A percentile compares a stretch with the other conserved stretches of the same genome.
phyloP scores from a whole-genome alignment of 805 yeast species.

The Barnettozyma populi region DNA sequence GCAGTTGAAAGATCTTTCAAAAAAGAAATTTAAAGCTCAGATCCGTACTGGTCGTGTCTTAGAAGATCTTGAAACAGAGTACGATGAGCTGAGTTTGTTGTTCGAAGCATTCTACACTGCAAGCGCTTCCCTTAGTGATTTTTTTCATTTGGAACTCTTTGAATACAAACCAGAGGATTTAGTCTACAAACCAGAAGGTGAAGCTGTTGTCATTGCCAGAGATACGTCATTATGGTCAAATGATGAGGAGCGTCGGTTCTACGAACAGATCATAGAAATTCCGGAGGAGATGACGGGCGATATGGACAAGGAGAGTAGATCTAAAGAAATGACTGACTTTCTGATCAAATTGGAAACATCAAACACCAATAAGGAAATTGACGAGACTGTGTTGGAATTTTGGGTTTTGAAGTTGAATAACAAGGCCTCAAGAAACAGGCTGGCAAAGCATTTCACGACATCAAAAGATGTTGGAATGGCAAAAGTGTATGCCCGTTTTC shows the following conservation, averaged over 20 bases:
- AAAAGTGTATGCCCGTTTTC: conserved; percentile 56
- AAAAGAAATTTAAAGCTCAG: conserved; percentile 46
- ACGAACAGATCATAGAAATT: conserved; percentile 47
- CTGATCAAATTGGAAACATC: conserved; percentile 38
- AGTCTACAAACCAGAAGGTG: conserved; percentile 23
- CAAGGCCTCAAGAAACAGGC: conserved; percentile 63
- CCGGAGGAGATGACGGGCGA: conserved; percentile 29
- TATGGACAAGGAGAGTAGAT: conserved; percentile 21
- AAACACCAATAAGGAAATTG: conserved; percentile 43
- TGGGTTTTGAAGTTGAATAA: conserved; percentile 52
- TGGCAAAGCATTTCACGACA: conserved; percentile 51
- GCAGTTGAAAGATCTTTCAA: conserved; percentile 31
- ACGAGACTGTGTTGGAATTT: conserved; percentile 41
- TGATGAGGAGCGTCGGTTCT: conserved; percentile 59
- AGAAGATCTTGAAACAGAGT: conserved; percentile 34
- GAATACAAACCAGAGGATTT: conserved; percentile 23
- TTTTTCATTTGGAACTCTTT: conserved; percentile 36
- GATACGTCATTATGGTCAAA: conserved; percentile 52
- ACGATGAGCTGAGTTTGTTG: conserved; percentile 28
- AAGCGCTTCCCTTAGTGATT: conserved; percentile 38
- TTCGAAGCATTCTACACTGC: conserved; percentile 41
- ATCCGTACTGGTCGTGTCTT: conserved; percentile 59
- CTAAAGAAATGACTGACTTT: conserved; percentile 38
- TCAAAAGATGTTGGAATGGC: conserved; percentile 40
- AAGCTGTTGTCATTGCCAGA: conserved; percentile 25